Base-by-base conservation (phyloP, 169 alveolate genomes). In the Eimeria maxima region DNA sequence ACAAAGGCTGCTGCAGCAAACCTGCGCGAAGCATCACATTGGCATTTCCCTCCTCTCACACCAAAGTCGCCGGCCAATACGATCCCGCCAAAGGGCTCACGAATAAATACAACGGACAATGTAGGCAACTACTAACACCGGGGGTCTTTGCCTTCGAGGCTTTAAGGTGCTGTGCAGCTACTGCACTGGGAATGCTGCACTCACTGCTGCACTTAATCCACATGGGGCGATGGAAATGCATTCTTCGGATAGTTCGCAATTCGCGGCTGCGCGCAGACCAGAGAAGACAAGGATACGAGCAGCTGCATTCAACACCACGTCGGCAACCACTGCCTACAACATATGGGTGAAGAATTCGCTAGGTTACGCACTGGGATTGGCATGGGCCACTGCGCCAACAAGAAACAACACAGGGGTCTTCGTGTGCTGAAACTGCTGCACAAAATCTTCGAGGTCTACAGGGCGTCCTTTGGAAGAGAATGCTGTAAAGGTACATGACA, bases 351-450 rank as follows among this genome's bases (percentile, higher is more conserved):
- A 38, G 22, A n/a, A 47, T 5, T 7, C 5, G 44, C 14, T 22
- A 63, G 29, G 13, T 0, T 60, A 44, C 94, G 67, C 73, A 94
- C 97, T 93, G 44, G 98, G 97, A 74, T 97, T 98, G 13, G 98
- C 97, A 87, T 97, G 97, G 60, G 98, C 97, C n/a, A 97, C 98
- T 27, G 98, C 98, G 91, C 98, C 98, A 11, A 97, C 90, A 76
- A 97, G 95, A 86, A 97, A 97, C 47, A 97, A 95, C 20, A 97
- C 95, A 65, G 97, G 94, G 74, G 83, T 67, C 57, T 95, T 13
- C 50, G 94, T 63, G 45, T 84, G 81, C 47, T 57, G 67, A 45
- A 94, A 94, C 33, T 81, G 93, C 76, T 94, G 94, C 88, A 65
- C 96, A 38, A 71, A 94, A 8, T 63, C 94, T 42, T 44, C 67